Evolutionary conservation across 1,139 yeast species (phyloP), one percentile per base, ranked within the genome.

Genomic region (Yamadazyma triangularis): DNA sequence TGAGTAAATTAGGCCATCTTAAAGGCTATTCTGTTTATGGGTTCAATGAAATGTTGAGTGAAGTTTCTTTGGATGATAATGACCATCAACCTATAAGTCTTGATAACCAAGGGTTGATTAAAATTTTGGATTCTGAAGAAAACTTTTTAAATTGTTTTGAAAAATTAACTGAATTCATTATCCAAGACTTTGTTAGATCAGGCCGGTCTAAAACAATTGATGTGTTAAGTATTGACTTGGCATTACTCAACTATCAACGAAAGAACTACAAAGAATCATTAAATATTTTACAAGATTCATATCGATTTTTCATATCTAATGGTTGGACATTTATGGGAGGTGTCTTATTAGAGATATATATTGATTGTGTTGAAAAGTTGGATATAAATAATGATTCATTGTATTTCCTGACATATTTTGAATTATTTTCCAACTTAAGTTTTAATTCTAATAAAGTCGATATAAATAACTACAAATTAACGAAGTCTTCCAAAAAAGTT

Each of bases 291-390:
- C 76, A 77, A 28, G 74, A 78, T 14, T 77, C 93, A 3, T 86
- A 85, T 29, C 77, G 73, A 25, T 75, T 77, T 36, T 87, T 82
- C 47, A 66, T 73, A 12, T 53, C 69, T 16, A 74, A 80, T 34
- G 87, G 88, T 1, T 88, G 96, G 96, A 73, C 71, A 35, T 60
- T 65, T 25, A 74, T 88, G 50, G 87, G 95, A 0, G 71, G 79
- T 2, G 58, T 73, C 13, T 55, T 89, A 13, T 60, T 85, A 25
- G 77, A 77, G 41, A 62, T 81, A 1, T 87, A 82, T 48, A 69
- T 85, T 22, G 75, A 77, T 27, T 86, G 95, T 45, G 60, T 88
- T 25, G 77, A 74, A 42, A 61, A 73, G 24, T 51, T 77, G 36
- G 26, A 56, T 42, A 4, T 50, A 37, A 31, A 47, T 42, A 11